Evolutionary conservation across 2,329 filamentous ascomycete genomes (phyloP), one percentile per base, ranked within the genome.

Genomic region (Fusarium incarnatum): DNA sequence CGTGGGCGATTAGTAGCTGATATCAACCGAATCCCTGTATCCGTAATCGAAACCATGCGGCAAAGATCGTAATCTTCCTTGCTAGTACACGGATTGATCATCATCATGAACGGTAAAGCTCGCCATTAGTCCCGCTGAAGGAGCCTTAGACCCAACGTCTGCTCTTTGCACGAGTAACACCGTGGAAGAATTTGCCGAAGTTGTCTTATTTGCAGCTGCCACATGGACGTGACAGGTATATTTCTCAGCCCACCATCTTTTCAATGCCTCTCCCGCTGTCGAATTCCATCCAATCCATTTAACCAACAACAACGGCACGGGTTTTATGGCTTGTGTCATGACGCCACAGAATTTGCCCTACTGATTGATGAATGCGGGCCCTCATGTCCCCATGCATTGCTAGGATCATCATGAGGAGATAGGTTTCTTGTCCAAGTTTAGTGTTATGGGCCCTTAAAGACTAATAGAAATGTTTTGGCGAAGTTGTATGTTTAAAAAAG

Each of bases 311-410:
- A 48, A 28, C 60, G 66, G 42, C 49, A 41, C 41, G 23, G 37
- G 23, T 37, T 53, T 42, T 60, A 42, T 23, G 49, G 56, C 64
- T 67, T 73, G 65, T 75, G 62, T 50, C 71, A 74, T 68, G 66
- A 70, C 58, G 64, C 70, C 65, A 73, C 71, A 59, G 55, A 60
- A 59, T 20, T 53, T 52, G 49, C 41, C 49, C 32, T 53, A 28
- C 56, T 61, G 40, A 34, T 25, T 48, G 44, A 59, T 50, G 49
- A 47, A 50, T 61, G 49, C 67, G 41, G 54, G 25, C 53, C 56
- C 56, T 61, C 53, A 42, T 40, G 59, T 52, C 37, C 40, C 49
- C 23, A 42, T 27, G 23, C 49, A 23, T 15, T 28, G 49, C 23
- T 27, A 53, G 49, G 23, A 34, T n/a, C 34, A 27, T 52, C 18